Evolutionary conservation across 140 eudicot genomes (phyloP), one percentile per base, ranked within the genome.

Genomic region (Anethum foeniculum): DNA sequence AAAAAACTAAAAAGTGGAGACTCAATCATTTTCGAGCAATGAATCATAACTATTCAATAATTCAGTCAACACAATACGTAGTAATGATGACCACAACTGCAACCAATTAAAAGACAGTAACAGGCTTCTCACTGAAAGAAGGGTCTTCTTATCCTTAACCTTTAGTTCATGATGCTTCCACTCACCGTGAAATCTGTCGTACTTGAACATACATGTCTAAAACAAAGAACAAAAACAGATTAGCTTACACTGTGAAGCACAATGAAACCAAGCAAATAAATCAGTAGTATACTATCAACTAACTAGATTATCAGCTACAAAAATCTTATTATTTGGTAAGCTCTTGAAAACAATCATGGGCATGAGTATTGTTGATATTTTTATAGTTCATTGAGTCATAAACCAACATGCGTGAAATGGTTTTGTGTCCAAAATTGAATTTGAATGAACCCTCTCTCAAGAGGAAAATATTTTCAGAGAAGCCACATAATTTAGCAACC

Each of bases 111-210:
- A 90, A 90, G 47, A 90, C 94, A 32, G 89, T 48, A 8, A 90
- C 95, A 0, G 90, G 84, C 84, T 86, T 90, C 90, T 88, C 89
- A 9, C 92, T 90, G 7, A 90, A 90, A 90, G 87, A 64, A 88
- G 92, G 65, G 94, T 90, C 54, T 90, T 90, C 69, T 83, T 84
- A 62, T 90, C 95, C 92, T 90, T 88, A 0, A 86, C 92, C 67
- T 86, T 90, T 11, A 90, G 89, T 41, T 90, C 95, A 81, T 88
- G 89, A 68, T 90, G 95, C 87, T 90, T 90, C 95, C 95, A 90
- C 13, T 77, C 84, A 69, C 95, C 95, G 64, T 90, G 95, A 65
- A 90, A 92, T 83, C 88, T 88, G 84, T 88, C 95, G 79, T 88
- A 88, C 89, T 90, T 90, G 75, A 90, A 90, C 95, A 90, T 90